Evolutionary conservation across 495 filamentous ascomycete species (phyloP), one percentile per base, ranked within the genome.

Genomic region (Lepidopterella palustris): DNA sequence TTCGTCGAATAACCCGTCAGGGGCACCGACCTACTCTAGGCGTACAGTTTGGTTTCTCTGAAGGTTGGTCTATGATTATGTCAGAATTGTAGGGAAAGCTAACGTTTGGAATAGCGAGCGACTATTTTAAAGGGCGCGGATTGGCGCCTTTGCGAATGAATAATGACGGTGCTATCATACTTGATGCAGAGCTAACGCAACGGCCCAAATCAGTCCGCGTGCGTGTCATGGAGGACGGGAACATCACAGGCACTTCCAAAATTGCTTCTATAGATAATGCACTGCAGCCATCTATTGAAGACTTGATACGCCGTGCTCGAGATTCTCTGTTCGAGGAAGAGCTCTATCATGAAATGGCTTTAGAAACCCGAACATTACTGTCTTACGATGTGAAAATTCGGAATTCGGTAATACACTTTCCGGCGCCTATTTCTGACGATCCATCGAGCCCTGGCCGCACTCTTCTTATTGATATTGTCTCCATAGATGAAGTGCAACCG

Each of bases 251-350:
- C 11, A 74, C 71, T 40, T 84, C 83, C 1, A 67, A 64, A 25
- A 62, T 81, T 0, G 73, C 77, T 24, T 74, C 66, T 50, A 60
- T 76, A 24, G 68, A 57, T 27, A 62, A 67, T 3, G 61, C 58
- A 5, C 49, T 53, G 4, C 66, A 71, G 8, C 68, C 72, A 1
- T 72, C 77, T 1, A 74, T 84, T 15, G 84, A 91, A 60, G 77
- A 84, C 32, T 80, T 80, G 6, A 88, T 97, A 45, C 79, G 86
- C 18, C 85, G 90, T 63, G 89, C 91, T 10, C 84, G 92, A 26
- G 87, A 99, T 70, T 90, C 88, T 56, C 77, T 95, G 1, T 97
- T 89, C 68, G 87, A 92, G 55, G 86, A 96, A 66, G 95, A 99
- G 68, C 73, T 99, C n/a, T 95, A 90, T 78, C 84, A 95, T 61